Evolutionary conservation across 2,329 filamentous ascomycete genomes (phyloP), one percentile per base, ranked within the genome.

Genomic region (Xylaria sp.): DNA sequence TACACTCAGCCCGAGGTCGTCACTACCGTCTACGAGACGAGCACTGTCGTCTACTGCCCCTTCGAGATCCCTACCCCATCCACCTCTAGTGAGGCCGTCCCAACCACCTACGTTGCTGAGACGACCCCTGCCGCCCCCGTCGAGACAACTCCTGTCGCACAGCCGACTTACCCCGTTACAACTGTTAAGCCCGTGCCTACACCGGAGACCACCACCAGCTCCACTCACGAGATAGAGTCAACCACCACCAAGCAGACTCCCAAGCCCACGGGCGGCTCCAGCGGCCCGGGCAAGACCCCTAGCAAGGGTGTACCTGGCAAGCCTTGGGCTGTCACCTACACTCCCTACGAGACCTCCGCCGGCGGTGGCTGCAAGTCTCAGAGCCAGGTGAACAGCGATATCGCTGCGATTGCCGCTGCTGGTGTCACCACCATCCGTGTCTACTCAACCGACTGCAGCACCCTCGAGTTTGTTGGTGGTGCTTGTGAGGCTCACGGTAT

Each of bases 371-470:
- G 93, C 90, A 93, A 92, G 88, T 76, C 78, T 68, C 81, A 85
- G 69, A 70, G 71, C n/a, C 79, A 86, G 56, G 88, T 95, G 67
- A 78, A 84, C 69, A 63, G 75, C 28, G 91, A 94, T 72, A 85
- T 95, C 72, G 78, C 80, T 45, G 73, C 80, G 67, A 91, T 95
- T 77, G 87, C 89, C 76, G 58, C 74, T 61, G 87, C 87, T 72
- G 92, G 91, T 68, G 93, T 94, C 87, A 81, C 81, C 71, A 83
- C 87, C 58, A 80, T 95, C 79, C 94, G 95, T 80, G 85, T 96
- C 78, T 98, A 98, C 89, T 93, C 91, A 72, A 94, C 94, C 74
- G 94, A 97, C 87, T 98, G 95, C 86, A 85, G 87, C 81, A 91
- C 91, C 63, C 91, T 97, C 69, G 82, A 89, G 78, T 90, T 88